These are phyloP conservation scores for Selenicereus undatus DNA, from an alignment of 148 eudicot genomes.

Conservation along the genomic window DNA sequence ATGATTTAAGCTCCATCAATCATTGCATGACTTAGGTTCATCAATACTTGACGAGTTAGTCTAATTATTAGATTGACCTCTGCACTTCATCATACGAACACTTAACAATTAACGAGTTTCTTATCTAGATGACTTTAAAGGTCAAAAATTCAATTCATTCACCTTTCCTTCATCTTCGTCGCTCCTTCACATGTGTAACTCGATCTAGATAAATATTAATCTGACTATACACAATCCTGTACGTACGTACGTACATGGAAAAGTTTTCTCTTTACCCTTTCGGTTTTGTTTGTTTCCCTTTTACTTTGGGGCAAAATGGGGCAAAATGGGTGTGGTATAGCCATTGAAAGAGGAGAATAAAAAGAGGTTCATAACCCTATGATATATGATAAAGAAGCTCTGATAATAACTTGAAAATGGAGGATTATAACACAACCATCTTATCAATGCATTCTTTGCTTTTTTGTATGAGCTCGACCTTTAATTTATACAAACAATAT, in stretches of 20 bases:
- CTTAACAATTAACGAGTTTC: background rate
- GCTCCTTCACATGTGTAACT: background rate
- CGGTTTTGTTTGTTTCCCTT: background rate
- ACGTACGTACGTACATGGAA: no score
- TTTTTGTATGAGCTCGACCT: background rate
- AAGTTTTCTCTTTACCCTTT: no score
- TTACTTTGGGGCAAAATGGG: background rate
- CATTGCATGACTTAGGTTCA: background rate
- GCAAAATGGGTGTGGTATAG: background rate
- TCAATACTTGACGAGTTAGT: background rate
- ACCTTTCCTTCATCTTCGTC: background rate
- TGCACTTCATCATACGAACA: background rate
- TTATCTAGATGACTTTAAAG: background rate
- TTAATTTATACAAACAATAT: background rate
- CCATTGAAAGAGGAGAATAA: background rate
- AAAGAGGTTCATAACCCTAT: background rate
- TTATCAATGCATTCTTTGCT: slow-evolving; percentile 9
- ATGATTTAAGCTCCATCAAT: background rate
- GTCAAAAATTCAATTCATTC: no score
- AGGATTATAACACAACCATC: slow-evolving; percentile 21
- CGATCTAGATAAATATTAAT: no score
- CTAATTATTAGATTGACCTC: background rate
- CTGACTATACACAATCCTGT: background rate
- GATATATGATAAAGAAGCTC: slow-evolving; percentile 1
- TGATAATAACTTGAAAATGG: slow-evolving; percentile 10